Percentiles rank a stretch among this genome's conserved stretches.
phyloP scores from a whole-genome alignment of 805 yeast genomes.

The Pachysolen tannophilus region DNA sequence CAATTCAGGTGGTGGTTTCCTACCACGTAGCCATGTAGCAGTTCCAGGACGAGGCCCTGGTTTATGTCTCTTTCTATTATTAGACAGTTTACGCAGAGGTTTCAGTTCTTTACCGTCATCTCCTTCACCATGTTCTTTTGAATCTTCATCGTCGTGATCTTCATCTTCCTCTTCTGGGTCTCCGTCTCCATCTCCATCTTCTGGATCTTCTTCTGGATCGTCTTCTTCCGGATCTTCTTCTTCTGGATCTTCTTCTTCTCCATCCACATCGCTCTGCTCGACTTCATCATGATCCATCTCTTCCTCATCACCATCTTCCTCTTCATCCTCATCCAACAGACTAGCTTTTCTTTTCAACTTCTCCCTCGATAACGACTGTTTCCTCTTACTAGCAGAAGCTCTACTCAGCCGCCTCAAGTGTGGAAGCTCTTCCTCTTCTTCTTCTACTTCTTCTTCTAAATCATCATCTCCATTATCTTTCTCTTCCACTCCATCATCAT shows the following conservation, averaged over 20 bases:
- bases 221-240: conserved; percentile 17
- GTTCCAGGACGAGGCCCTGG: conserved; percentile 8
- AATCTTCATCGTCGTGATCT: conserved; percentile 17
- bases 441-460: conserved; percentile 19
- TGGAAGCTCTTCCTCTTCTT: conserved; percentile 21
- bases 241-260: conserved; percentile 15
- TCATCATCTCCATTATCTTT: conserved; percentile 14
- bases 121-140: conserved; percentile 15
- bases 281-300: conserved; percentile 18
- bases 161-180: conserved; percentile 6
- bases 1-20: conserved; percentile 28
- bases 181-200: conserved; percentile 6
- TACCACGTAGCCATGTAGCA: conserved; percentile 10
- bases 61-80: conserved; percentile 8
- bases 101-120: conserved; percentile 16
- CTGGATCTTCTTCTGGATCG: conserved; percentile 11
- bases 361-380: too few species aligned
- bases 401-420: too few species aligned
- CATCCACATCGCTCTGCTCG: conserved; percentile 15
- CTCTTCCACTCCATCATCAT: conserved; percentile 11
- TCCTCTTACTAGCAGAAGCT: too few species aligned
- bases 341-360: conserved; percentile 18
- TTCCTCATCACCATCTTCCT: conserved; percentile 18
- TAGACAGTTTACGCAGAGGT: conserved; percentile 14
- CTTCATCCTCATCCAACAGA: conserved; percentile 19